phyloP scores from a whole-genome alignment of 2,329 filamentous ascomycete genomes.

The Aspergillus bombycis region DNA sequence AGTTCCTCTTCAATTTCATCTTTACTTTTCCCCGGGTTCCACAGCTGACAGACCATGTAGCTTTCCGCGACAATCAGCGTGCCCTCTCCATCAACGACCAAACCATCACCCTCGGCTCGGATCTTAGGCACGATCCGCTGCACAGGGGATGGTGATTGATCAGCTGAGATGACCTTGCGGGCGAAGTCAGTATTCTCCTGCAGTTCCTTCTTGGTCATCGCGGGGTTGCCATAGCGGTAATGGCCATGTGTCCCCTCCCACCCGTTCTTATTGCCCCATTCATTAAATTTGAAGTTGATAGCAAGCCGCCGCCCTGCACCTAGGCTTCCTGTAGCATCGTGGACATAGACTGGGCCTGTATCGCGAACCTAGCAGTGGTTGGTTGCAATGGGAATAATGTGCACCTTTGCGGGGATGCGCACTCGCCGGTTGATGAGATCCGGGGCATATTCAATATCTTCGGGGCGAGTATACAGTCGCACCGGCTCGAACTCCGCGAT shows the following conservation, averaged over 20 bases:
- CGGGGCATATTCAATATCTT: slow-evolving; percentile 21
- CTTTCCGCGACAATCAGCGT: slow-evolving; percentile 35
- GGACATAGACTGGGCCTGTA: slow-evolving; percentile 26
- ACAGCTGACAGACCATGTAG: slow-evolving; percentile 30
- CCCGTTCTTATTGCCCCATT: slow-evolving; percentile 26
- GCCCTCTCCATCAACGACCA: slow-evolving; percentile 35
- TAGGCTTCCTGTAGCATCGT: slow-evolving; percentile 18
- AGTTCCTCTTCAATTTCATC: slow-evolving; percentile 28
- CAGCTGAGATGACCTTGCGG: slow-evolving; percentile 20
- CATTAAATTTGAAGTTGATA: slow-evolving; percentile 25
- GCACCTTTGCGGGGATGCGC: slow-evolving; percentile 12
- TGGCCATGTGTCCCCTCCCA: slow-evolving; percentile 18
- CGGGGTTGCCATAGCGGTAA: slow-evolving; percentile 16
- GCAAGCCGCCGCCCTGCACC: slow-evolving; percentile 20
- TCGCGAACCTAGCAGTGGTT: slow-evolving; percentile 29
- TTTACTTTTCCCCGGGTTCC: slow-evolving; percentile 28
- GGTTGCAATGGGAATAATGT: slow-evolving; percentile 20
- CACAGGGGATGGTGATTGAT: slow-evolving; percentile 15
- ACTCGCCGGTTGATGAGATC: slow-evolving; percentile 13
- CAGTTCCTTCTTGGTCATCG: slow-evolving; percentile 15
- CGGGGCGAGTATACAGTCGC: slow-evolving; percentile 22
- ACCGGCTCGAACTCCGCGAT: slow-evolving; percentile 29
- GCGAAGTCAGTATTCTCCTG: slow-evolving; percentile 23
- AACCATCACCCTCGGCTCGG: slow-evolving; percentile 29
- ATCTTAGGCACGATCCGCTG: slow-evolving; percentile 21